Base-by-base conservation (phyloP, 140 eudicot species). In the Flaveria floridana region DNA sequence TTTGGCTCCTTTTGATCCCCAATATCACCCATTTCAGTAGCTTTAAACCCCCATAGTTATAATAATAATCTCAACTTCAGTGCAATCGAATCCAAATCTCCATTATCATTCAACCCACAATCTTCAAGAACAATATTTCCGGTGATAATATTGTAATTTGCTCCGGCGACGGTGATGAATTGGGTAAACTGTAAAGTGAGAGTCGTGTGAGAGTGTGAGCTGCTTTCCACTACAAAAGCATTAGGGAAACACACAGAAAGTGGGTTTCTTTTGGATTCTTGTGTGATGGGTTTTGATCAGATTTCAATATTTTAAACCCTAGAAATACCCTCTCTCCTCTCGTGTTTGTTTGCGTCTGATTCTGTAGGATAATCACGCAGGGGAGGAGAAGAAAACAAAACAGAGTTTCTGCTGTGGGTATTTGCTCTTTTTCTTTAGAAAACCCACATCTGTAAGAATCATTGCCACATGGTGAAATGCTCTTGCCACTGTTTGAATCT, bases 401-500 rank as follows among this genome's bases (percentile, higher is more conserved):
- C 48, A 51, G 41, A 68, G 34, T 50, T 48, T 39, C 73, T 79
- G 74, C 68, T 63, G 20, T 61, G n/a, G 7, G 8, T 3, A 11
- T 14, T 19, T 74, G 55, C 52, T 34, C 52, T 41, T n/a, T 72
- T 79, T 63, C 58, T 20, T 41, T 28, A 55, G 20, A 55, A 73
- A 25, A 14, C 74, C 12, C 64, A 41, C 83, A 79, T 79, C 83
- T 79, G 83, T 79, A 63, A 63, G 53, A 65, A 15, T 56, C 69
- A 66, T 47, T 65, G 83, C 63, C 83, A 73, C 79, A 79, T 79
- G 83, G 79, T 79, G 69, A 41, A 79, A 79, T 79, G 83, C 83
- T 73, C 69, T 79, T 73, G 83, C 78, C 83, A 79, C 79, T 47
- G 8, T 73, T 14, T 13, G 57, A 41, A 52, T 65, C 64, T 13